Conservation (phyloP, 1,139 yeast species). For the Candida sp. region DNA sequence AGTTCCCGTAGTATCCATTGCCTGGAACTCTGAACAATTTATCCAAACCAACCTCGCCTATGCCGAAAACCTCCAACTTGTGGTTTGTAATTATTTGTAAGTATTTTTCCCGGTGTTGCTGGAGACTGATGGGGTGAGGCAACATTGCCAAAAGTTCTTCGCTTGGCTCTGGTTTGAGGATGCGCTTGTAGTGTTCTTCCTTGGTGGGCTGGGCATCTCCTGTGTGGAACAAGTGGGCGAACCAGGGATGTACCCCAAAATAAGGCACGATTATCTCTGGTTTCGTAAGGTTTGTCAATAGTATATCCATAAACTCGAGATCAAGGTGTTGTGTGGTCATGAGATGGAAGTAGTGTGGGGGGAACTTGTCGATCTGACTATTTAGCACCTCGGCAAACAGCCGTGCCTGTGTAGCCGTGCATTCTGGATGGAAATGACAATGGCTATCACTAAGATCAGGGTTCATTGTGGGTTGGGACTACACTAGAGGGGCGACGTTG, state of each 20-base stretch:
- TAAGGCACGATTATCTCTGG: constrained; percentile 51
- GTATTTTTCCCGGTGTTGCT: constrained; percentile 37
- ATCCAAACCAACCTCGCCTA: constrained; percentile 96
- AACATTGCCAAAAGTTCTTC: constrained; percentile 48
- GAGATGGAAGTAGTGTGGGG: constrained; percentile 25
- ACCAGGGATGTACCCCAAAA: constrained; percentile 96
- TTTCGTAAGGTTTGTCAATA: constrained; percentile 28
- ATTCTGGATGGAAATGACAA: constrained; percentile 22
- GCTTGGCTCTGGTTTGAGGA: constrained; percentile 49
- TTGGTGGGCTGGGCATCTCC: constrained; percentile 23
- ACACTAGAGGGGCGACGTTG: too few species aligned
- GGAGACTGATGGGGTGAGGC: constrained; percentile 64
- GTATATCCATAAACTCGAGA: constrained; percentile 33
- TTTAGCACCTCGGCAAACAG: constrained; percentile 15
- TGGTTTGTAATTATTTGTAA: constrained; percentile 24
- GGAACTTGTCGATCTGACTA: constrained; percentile 1
- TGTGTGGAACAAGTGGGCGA: constrained; percentile 60
- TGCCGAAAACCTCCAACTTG: constrained; percentile 26
- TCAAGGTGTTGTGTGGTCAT: constrained; percentile 69
- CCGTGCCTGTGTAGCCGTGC: constrained; percentile 13
- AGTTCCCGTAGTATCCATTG: constrained; percentile 57
- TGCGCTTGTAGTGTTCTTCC: constrained; percentile 55
- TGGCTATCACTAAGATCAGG: constrained; percentile 19
- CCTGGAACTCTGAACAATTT: constrained; percentile 71
- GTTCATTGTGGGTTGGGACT: background rate